Evolutionary conservation across 768 basidiomycete species (phyloP).

Genomic region (Boletus tomentosulus): DNA sequence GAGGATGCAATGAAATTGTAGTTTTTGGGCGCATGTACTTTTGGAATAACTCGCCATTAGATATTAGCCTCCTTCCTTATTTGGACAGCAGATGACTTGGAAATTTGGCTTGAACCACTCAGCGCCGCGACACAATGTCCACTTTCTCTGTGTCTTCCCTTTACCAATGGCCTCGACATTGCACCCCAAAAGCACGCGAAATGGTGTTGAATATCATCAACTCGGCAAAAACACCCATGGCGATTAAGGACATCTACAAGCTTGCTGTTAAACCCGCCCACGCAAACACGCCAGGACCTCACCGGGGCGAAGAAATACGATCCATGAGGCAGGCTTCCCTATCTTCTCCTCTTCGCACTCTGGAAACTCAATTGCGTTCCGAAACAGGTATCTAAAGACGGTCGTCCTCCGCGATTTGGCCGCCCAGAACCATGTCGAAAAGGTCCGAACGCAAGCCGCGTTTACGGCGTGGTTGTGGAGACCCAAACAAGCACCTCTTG

Average conservation of each 20-base stretch:
- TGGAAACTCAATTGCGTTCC: neutral
- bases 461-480: slow-evolving; percentile 43
- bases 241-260: slow-evolving; percentile 26
- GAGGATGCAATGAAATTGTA: slow-evolving; percentile 84
- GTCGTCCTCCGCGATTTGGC: slow-evolving; percentile 46
- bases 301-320: slow-evolving; percentile 45
- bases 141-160: neutral
- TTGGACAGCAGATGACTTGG: neutral
- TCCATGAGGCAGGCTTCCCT: slow-evolving; percentile 42
- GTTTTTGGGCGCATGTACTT: neutral
- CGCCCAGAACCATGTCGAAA: slow-evolving; percentile 39
- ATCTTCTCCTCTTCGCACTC: neutral
- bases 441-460: slow-evolving; percentile 33
- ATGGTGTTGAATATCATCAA: slow-evolving; percentile 19
- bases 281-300: slow-evolving; percentile 30
- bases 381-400: slow-evolving; percentile 50
- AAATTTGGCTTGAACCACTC: neutral
- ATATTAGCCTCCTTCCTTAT: neutral
- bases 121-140: neutral
- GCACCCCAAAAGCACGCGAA: slow-evolving; percentile 8
- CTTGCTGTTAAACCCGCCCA: slow-evolving; percentile 14
- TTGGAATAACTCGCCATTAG: neutral
- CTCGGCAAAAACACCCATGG: slow-evolving; percentile 20
- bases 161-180: neutral
- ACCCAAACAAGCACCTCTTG: neutral